Conservation (phyloP, 2,329 filamentous ascomycete genomes). For the Allantophomopsis cytisporea region DNA sequence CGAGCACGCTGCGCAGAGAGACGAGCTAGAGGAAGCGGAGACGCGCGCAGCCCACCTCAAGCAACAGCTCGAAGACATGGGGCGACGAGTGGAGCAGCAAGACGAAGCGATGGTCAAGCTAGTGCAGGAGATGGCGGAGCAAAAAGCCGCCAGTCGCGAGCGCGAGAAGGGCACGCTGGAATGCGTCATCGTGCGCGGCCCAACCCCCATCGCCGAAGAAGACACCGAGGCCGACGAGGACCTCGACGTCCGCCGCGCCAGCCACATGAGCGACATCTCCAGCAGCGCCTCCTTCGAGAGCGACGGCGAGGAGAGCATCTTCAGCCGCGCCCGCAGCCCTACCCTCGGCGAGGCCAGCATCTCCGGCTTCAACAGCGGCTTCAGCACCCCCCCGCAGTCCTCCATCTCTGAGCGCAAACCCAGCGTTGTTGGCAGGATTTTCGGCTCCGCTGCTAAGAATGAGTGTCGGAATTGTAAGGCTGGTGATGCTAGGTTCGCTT, state of each 20-base stretch:
- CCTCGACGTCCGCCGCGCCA: slow-evolving; percentile 9
- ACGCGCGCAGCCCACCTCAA: slow-evolving; percentile 38
- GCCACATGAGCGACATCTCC: slow-evolving; percentile 10
- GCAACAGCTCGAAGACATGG: slow-evolving; percentile 46
- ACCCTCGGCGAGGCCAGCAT: slow-evolving; percentile 24
- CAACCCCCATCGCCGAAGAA: slow-evolving; percentile 7
- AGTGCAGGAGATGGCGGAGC: slow-evolving; percentile 34
- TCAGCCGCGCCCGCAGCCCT: slow-evolving; percentile 45
- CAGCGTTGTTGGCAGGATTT: slow-evolving; percentile 5
- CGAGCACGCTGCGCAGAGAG: slow-evolving; percentile 37
- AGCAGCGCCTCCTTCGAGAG: slow-evolving; percentile 39
- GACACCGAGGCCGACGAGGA: slow-evolving; percentile 13
- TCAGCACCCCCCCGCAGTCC: slow-evolving; percentile 23
- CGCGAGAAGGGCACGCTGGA: slow-evolving; percentile 10
- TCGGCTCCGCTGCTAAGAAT: slow-evolving; percentile 4
- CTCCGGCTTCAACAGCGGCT: slow-evolving; percentile 8
- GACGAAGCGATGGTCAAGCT: slow-evolving; percentile 35
- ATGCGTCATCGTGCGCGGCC: too few species aligned
- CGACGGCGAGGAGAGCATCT: slow-evolving; percentile 45
- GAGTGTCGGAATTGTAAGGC: slow-evolving; percentile 43
- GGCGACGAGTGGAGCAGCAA: slow-evolving; percentile 35
- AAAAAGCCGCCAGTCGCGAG: slow-evolving; percentile 26
- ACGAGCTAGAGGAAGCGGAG: slow-evolving; percentile 42
- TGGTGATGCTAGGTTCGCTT: slow-evolving; percentile 43
- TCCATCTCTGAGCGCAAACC: slow-evolving; percentile 15